phyloP scores from a whole-genome alignment of 2,329 filamentous ascomycete genomes.

The Madurella mycetomatis region DNA sequence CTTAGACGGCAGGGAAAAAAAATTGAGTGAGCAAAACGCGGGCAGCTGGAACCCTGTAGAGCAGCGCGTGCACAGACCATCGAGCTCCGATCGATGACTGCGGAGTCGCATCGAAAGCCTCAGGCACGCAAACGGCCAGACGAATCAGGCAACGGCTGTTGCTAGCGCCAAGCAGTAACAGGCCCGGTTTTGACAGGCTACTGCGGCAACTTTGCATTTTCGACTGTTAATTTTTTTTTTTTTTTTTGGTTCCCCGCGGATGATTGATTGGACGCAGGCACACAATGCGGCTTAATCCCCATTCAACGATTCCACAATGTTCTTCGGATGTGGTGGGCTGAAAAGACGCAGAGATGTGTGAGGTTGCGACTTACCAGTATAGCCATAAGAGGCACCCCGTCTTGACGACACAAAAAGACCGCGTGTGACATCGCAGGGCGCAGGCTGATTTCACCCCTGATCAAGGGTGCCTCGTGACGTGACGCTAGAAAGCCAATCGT shows the following conservation, averaged over 20 bases:
- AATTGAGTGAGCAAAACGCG: slow-evolving; percentile 18
- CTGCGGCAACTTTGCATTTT: not conserved
- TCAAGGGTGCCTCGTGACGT: not conserved
- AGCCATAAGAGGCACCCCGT: no score
- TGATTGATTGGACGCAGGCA: no score
- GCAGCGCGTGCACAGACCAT: slow-evolving; percentile 22
- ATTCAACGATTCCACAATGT: not conserved
- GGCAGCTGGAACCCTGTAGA: slow-evolving; percentile 20
- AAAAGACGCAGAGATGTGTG: no score
- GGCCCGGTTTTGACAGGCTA: not conserved
- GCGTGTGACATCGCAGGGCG: not conserved
- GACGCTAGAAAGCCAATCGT: not conserved
- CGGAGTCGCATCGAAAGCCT: not conserved
- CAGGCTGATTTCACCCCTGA: no score
- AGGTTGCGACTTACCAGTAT: not conserved
- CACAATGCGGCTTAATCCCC: no score
- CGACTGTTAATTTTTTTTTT: no score
- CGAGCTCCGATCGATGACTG: slow-evolving; percentile 13
- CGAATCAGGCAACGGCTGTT: not conserved
- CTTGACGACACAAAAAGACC: not conserved
- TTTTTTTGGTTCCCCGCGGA: no score
- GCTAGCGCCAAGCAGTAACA: no score
- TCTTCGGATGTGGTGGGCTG: not conserved
- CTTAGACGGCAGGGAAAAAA: slow-evolving; percentile 23
- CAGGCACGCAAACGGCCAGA: not conserved